Evolutionary conservation across 164 flowering plant genomes (phyloP).

Genomic region (Kalanchoe fedtschenkoi): DNA sequence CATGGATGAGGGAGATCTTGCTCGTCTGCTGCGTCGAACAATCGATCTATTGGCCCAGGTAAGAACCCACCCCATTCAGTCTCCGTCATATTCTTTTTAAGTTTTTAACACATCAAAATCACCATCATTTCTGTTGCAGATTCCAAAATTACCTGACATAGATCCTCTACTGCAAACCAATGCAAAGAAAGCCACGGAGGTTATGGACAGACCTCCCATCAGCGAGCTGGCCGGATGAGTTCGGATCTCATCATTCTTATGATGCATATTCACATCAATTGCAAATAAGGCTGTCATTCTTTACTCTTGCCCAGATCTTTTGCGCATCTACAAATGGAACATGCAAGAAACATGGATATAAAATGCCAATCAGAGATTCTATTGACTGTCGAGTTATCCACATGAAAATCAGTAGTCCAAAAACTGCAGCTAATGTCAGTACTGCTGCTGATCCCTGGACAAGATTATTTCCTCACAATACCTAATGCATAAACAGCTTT

Average conservation of each 20-base stretch:
- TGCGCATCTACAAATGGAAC: too few relatives aligned
- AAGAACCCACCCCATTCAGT: background rate
- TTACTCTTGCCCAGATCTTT: too few relatives aligned
- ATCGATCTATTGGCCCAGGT: slow-evolving; percentile 83
- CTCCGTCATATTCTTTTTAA: background rate
- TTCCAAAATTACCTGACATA: slow-evolving; percentile 89
- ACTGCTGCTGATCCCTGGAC: too few relatives aligned
- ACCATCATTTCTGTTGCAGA: slow-evolving; percentile 20
- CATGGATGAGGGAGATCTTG: slow-evolving; percentile 95
- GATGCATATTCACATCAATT: too few relatives aligned
- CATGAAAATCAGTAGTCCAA: too few relatives aligned
- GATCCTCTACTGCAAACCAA: slow-evolving; percentile 56
- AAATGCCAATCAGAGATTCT: too few relatives aligned
- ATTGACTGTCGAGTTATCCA: too few relatives aligned
- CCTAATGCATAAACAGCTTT: too few relatives aligned
- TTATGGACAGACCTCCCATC: slow-evolving; percentile 91
- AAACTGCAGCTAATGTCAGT: too few relatives aligned
- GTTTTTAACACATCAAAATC: background rate
- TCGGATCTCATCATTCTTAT: background rate
- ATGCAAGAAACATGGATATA: too few relatives aligned
- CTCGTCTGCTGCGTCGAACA: slow-evolving; percentile 77
- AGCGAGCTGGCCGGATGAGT: slow-evolving; percentile 87
- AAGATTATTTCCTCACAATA: too few relatives aligned
- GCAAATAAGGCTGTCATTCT: too few relatives aligned
- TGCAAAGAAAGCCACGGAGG: slow-evolving; percentile 52